Base-by-base conservation (phyloP, 2,329 filamentous ascomycete genomes). In the Talaromyces marneffei region DNA sequence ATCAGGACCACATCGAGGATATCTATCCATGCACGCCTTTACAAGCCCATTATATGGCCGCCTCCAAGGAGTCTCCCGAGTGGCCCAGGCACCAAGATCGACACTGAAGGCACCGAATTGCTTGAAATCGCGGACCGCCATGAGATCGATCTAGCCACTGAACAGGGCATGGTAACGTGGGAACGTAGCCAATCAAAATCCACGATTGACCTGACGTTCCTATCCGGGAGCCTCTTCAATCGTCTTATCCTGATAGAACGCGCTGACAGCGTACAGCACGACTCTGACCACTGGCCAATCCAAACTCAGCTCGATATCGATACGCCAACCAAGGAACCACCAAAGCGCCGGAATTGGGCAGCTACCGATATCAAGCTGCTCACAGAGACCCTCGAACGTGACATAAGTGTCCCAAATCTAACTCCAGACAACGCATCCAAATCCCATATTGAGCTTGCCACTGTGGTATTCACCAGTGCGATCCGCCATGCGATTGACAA, bases 261-360 rank as follows among this genome's bases (percentile, higher is more conserved):
- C 10, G 65, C 64, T 1, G 57, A 59, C 12, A 61, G 65, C 2
- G n/a, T 70, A 1, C 63, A 71, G 44, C 66, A 63, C 40, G 62
- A 68, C 55, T 72, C 66, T 0, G 67, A 72, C 59, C 66, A 71
- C 59, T 66, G 67, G 46, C 68, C 66, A 31, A 66, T 70, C 23
- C 16, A 57, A 6, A 61, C 59, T 18, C 37, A 50, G 2, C 18
- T 71, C 14, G 59, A 69, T 40, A 70, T 66, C 60, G 62, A 57
- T 25, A 67, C 58, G 14, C 12, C 31, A 3, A n/a, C 44, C 0
- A 37, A 18, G 1, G 25, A 18, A 27, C 20, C 20, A 0, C 37
- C 25, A 9, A 3, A 23, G 7, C 37, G 37, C 3, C 20, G 8
- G 0, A 57, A 40, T 2, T 57, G 37, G 54, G 20, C 18, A 6